Evolutionary conservation across 805 yeast species (phyloP).

Genomic region (Nakazawaea pomicola): DNA sequence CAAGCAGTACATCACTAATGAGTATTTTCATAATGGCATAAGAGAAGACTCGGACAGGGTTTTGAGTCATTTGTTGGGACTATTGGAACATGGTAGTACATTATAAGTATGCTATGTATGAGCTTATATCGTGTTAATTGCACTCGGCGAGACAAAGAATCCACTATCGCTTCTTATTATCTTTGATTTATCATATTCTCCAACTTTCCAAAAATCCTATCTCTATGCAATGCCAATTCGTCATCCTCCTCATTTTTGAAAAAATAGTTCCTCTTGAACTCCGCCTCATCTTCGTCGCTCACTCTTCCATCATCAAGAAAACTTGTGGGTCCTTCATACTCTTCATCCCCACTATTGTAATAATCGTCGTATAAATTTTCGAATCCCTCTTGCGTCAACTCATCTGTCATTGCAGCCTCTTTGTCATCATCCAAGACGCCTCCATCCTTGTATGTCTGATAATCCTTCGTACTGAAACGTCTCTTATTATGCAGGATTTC

Average conservation of each 20-base stretch:
- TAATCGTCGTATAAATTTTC: slow-evolving; percentile 27
- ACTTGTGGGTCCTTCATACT: slow-evolving; percentile 16
- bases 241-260: slow-evolving; percentile 54
- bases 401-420: slow-evolving; percentile 8
- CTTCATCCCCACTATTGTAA: slow-evolving; percentile 15
- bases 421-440: slow-evolving; percentile 21
- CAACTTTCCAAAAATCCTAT: slow-evolving; percentile 51
- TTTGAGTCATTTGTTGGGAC: slow-evolving; percentile 32
- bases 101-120: too few species aligned
- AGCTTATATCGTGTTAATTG: too few species aligned
- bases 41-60: slow-evolving; percentile 36
- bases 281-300: slow-evolving; percentile 21
- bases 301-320: slow-evolving; percentile 13
- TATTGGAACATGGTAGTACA: slow-evolving; percentile 36
- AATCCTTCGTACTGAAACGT: slow-evolving; percentile 24
- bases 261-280: slow-evolving; percentile 42
- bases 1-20: slow-evolving; percentile 40
- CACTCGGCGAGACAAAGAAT: too few species aligned
- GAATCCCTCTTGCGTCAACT: slow-evolving; percentile 19
- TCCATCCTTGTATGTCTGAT: slow-evolving; percentile 19
- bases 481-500: slow-evolving; percentile 28
- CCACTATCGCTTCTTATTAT: not conserved
- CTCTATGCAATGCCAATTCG: slow-evolving; percentile 59
- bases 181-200: slow-evolving; percentile 48
- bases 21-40: slow-evolving; percentile 47